A percentile compares a stretch with the other conserved stretches of the same genome.
Evolutionary conservation across 2,329 filamentous ascomycete genomes (phyloP).

Genomic region (Neonectria punicea): DNA sequence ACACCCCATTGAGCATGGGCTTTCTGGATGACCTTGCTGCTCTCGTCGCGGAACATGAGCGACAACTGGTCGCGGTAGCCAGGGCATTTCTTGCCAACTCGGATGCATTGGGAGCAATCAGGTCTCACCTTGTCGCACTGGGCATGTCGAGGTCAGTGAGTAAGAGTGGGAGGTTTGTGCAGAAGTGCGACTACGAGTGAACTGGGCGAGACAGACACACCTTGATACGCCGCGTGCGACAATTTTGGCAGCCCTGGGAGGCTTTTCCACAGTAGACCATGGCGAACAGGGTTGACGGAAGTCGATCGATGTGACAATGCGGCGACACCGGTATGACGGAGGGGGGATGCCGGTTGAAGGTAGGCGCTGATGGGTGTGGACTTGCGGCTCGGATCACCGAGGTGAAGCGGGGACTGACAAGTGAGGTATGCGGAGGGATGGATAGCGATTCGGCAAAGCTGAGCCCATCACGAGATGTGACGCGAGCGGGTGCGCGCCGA

Average conservation of each 20-base stretch:
- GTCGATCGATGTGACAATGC: slow-evolving; percentile 1
- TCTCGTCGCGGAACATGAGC: slow-evolving; percentile 75
- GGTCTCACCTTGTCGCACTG: slow-evolving; percentile 71
- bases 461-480: slow-evolving; percentile 38
- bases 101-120: slow-evolving; percentile 71
- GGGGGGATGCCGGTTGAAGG: slow-evolving; percentile 22
- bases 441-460: slow-evolving; percentile 24
- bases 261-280: slow-evolving; percentile 70
- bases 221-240: slow-evolving; percentile 65
- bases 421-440: slow-evolving; percentile 15
- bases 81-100: slow-evolving; percentile 68
- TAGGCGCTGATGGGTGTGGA: not conserved
- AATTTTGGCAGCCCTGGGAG: slow-evolving; percentile 65
- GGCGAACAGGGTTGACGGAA: slow-evolving; percentile 5
- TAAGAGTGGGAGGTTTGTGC: not conserved
- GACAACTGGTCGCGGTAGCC: slow-evolving; percentile 73
- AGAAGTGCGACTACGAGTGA: not conserved
- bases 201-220: slow-evolving; percentile 46
- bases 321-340: slow-evolving; percentile 1
- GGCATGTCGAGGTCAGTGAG: slow-evolving; percentile 21
- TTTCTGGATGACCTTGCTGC: slow-evolving; percentile 69
- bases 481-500: slow-evolving; percentile 31
- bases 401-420: slow-evolving; percentile 15
- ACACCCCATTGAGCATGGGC: slow-evolving; percentile 63
- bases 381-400: slow-evolving; percentile 16